Evolutionary conservation across 1,139 yeast species (phyloP), one percentile per base, ranked within the genome.

Genomic region (Sugiyamaella sp.): DNA sequence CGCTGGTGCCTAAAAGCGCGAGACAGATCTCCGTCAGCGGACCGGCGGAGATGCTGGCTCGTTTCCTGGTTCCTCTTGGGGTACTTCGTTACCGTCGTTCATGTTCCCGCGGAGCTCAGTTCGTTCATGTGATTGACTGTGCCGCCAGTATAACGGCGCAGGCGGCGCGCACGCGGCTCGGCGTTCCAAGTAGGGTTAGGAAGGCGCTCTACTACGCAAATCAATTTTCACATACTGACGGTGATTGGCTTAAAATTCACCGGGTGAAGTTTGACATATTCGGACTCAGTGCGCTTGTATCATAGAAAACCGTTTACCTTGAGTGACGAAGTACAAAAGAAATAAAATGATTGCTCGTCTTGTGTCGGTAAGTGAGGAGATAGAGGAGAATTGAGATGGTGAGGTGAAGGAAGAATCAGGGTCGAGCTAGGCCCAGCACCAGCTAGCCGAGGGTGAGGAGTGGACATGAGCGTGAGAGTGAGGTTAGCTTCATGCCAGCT

Each of bases 321-420:
- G 38, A 25, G 24, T 10, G 17, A 17, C 19, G 5, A 46, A 17
- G 25, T 20, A 49, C 39, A 12, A 21, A 10, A 21, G 22, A 29
- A 12, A 24, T 38, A 54, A 52, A 50, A 54, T 52, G 56, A 43
- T 54, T 46, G 48, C 56, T 42, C 56, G 58, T 47, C 43, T 51
- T 41, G 58, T 48, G 45, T 46, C 48, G 52, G 58, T 55, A 50
- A 22, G 58, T 55, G 19, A 17, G 8, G 24, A 33, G 46, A 14
- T n/a, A 5, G 47, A 41, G 10, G 9, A 22, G 21, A 42, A 27
- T 25, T 27, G 46, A n/a, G n/a, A 37, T n/a, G 21, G 14, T 19
- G 32, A n/a, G 12, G 17, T n/a, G 16, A 8, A 14, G n/a, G 17
- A 19, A 24, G 17, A 12, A 32, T 33, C 2, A 29, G 21, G 5